A percentile compares a stretch with the other conserved stretches of the same genome.
phyloP scores from a whole-genome alignment of 2,329 filamentous ascomycete species.

The Stenocarpella maydis region DNA sequence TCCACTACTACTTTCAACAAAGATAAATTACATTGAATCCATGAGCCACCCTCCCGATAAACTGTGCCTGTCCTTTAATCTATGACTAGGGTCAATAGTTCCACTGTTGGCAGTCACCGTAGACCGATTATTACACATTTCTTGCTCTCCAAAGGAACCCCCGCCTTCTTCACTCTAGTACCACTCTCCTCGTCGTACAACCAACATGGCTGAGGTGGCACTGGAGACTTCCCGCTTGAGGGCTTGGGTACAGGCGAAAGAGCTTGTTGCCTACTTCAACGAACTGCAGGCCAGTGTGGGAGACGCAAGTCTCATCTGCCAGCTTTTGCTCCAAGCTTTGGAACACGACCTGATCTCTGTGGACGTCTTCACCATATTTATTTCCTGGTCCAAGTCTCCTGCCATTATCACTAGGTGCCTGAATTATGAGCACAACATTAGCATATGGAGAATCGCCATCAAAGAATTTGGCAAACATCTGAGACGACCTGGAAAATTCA shows the following conservation, averaged over 20 bases:
- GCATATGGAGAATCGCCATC: not conserved
- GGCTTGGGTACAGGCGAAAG: not conserved
- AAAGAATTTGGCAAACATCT: slow-evolving; percentile 11
- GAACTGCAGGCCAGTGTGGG: not conserved
- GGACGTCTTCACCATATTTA: slow-evolving; percentile 9
- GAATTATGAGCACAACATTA: not conserved
- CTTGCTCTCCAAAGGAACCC: no score
- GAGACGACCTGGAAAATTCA: not conserved
- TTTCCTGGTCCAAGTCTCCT: slow-evolving; percentile 22
- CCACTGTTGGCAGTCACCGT: not conserved
- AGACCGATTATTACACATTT: not conserved
- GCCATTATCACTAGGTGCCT: slow-evolving; percentile 7
- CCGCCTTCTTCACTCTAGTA: not conserved
- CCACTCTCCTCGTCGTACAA: not conserved
- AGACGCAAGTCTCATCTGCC: slow-evolving; percentile 10
- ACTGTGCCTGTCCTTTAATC: not conserved
- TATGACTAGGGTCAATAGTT: not conserved
- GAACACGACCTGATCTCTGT: not conserved
- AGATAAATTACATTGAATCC: not conserved
- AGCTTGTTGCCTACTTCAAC: slow-evolving; percentile 6
- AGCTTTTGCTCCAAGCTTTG: slow-evolving; percentile 9
- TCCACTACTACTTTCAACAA: not conserved
- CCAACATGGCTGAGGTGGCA: not conserved
- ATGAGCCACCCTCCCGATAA: not conserved
- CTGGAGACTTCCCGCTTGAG: slow-evolving; percentile 8